Base-by-base conservation (phyloP, 306 rosid genomes). In the Cucumis cinereus region DNA sequence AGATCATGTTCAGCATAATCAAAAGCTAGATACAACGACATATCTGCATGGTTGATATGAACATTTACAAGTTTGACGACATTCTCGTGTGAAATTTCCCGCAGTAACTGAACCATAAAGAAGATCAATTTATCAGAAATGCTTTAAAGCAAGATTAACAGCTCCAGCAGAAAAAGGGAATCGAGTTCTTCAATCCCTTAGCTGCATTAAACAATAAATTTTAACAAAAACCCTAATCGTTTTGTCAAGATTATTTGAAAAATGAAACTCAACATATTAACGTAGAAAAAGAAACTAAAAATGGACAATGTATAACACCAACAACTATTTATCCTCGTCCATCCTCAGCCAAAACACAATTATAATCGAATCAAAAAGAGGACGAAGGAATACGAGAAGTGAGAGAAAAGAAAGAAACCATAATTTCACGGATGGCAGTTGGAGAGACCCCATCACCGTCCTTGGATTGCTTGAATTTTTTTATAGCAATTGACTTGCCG, bases 1-100 rank as follows among this genome's bases (percentile, higher is more conserved):
- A 93, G 98, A 76, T 93, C 98, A 55, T 93, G 98, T 77, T 93
- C 97, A 0, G 98, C 97, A 41, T 91, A 93, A 85, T 93, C 98
- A 58, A 93, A 93, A 38, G 98, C 98, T 22, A 93, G 88, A 78
- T 93, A 91, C 61, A 91, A 90, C 72, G 98, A 93, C 98, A 93
- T 93, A 81, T 93, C 98, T 5, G 87, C 60, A 38, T 91, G 98
- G 78, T 91, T 93, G 83, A 93, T 93, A 77, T 93, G 98, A 79
- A 93, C 98, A 79, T 93, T 93, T 80, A 88, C 96, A 68, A 93
- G 94, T 94, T 88, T 93, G 68, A 93, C 97, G 41, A 93, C 93
- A 85, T 93, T 93, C 79, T 91, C 97, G 52, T 93, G 98, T 12
- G 91, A 35, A 74, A 93, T 93, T 85, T 93, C 98, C 84, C 98